Evolutionary conservation across 768 basidiomycete genomes (phyloP).

Genomic region (Suillus subaureus): DNA sequence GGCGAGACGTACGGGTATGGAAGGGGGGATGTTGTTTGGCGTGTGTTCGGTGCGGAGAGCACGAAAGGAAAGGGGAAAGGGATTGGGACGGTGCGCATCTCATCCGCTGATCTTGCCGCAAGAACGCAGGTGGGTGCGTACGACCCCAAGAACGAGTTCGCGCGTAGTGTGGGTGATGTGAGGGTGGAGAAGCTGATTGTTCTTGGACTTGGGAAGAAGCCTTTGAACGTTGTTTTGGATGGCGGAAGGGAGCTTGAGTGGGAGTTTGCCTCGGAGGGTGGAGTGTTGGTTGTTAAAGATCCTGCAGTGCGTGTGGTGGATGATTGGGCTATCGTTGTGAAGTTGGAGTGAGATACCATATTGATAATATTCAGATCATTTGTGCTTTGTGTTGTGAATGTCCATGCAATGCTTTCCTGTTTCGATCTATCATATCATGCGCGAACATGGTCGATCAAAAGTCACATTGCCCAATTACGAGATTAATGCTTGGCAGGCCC

Average conservation of each 20-base stretch:
- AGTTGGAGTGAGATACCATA: conserved; percentile 16
- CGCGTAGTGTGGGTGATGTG: conserved; percentile 61
- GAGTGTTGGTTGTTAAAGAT: conserved; percentile 76
- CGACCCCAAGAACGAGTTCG: conserved; percentile 62
- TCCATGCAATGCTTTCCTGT: no score
- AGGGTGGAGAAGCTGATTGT: conserved; percentile 83
- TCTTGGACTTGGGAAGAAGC: conserved; percentile 67
- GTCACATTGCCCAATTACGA: no score
- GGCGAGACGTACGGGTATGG: conserved; percentile 75
- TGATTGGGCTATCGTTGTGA: conserved; percentile 64
- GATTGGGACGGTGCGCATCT: conserved; percentile 46
- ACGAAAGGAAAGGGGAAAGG: conserved; percentile 22
- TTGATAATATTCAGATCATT: background rate
- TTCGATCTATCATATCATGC: no score
- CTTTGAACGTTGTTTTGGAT: conserved; percentile 58
- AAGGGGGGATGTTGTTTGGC: conserved; percentile 83
- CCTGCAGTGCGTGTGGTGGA: conserved; percentile 57
- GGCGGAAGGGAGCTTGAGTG: conserved; percentile 58
- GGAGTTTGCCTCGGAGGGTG: conserved; percentile 64
- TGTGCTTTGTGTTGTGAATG: background rate
- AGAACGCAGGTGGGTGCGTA: conserved; percentile 43
- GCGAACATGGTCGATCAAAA: no score
- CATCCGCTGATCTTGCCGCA: conserved; percentile 53
- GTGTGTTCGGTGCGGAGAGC: conserved; percentile 66
- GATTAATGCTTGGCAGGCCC: background rate